phyloP scores from a whole-genome alignment of 306 rosid genomes.

The Urtica urens region DNA sequence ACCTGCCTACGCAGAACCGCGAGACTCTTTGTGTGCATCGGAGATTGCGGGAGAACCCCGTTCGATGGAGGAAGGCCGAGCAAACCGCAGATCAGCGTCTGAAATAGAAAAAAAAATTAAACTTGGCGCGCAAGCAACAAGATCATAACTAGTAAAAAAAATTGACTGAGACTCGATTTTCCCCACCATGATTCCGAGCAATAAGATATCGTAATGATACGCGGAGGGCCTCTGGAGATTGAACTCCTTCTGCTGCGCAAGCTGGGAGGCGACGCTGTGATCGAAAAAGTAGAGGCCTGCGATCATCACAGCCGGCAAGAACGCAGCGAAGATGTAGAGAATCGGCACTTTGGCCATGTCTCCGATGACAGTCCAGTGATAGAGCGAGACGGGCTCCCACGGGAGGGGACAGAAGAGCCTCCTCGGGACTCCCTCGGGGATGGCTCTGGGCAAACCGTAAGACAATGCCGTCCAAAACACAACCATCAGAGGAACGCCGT shows the following conservation, averaged over 20 bases:
- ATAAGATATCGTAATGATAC: conserved; percentile 66
- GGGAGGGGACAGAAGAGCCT: conserved; percentile 58
- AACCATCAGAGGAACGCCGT: conserved; percentile 81
- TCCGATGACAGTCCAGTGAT: conserved; percentile 80
- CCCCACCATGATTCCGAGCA: conserved; percentile 64
- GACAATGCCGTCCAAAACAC: conserved; percentile 68
- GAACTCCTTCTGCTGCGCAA: conserved; percentile 88
- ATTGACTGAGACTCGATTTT: neutral
- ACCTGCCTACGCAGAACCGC: conserved; percentile 73
- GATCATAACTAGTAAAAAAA: neutral
- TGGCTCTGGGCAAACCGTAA: conserved; percentile 33
- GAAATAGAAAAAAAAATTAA: conserved; percentile 5
- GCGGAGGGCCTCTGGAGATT: conserved; percentile 84
- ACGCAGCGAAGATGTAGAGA: conserved; percentile 50
- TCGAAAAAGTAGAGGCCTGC: conserved; percentile 87
- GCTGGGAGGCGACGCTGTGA: conserved; percentile 73
- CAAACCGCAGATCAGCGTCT: conserved; percentile 84
- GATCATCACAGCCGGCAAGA: conserved; percentile 67
- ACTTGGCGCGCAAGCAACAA: neutral
- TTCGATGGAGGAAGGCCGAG: conserved; percentile 94
- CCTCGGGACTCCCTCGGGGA: conserved; percentile 76
- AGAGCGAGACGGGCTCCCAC: conserved; percentile 61
- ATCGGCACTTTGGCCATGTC: conserved; percentile 60
- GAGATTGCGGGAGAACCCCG: conserved; percentile 95
- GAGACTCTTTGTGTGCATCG: conserved; percentile 91